Base-by-base conservation (phyloP, 371 early-diverging fungal genomes). In the Syncephalis plumigaleata region DNA sequence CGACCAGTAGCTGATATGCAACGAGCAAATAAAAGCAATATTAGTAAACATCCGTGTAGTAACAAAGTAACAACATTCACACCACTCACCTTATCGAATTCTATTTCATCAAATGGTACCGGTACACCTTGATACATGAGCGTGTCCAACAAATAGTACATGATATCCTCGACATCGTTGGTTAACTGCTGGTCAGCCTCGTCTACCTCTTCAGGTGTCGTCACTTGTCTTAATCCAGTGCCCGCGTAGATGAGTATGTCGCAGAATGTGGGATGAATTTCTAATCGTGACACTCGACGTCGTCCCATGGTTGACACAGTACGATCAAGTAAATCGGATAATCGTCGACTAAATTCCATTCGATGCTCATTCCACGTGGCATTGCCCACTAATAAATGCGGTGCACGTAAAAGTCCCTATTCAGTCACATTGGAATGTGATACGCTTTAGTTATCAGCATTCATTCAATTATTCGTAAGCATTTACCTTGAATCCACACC, bases 101-200 rank as follows among this genome's bases (percentile, higher is more conserved):
- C 63, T 2, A 79, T 44, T 23, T 68, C 67, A 13, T 66, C 55
- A 52, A 68, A 64, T 36, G 73, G 68, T 1, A 75, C 52, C 0
- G 52, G 40, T 4, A 61, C 53, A 7, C 66, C 72, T 17, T 67
- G 68, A 38, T 56, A 68, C 31, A 73, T 71, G 50, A 74, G 81
- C 9, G 66, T 60, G 44, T 83, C 78, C 53, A 85, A 44, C 5
- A 81, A 47, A 52, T 79, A 82, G 47, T 77, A 78, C 11, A 81
- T 45, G 9, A 84, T 42, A 56, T 88, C 89, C 38, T 81, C 77
- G 9, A 84, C 48, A 20, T 77, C 73, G 17, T 49, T 40, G 9
- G 31, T 7, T 31, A 31, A 11, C 11, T 11, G 31, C 31, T 31
- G 31, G 31, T 45, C 54, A 15, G 50, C 36, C 11, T 78, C 74